These are phyloP conservation scores for Sarocladium oryzae DNA, from an alignment of 2,329 filamentous ascomycete species.

Conservation along the genomic window DNA sequence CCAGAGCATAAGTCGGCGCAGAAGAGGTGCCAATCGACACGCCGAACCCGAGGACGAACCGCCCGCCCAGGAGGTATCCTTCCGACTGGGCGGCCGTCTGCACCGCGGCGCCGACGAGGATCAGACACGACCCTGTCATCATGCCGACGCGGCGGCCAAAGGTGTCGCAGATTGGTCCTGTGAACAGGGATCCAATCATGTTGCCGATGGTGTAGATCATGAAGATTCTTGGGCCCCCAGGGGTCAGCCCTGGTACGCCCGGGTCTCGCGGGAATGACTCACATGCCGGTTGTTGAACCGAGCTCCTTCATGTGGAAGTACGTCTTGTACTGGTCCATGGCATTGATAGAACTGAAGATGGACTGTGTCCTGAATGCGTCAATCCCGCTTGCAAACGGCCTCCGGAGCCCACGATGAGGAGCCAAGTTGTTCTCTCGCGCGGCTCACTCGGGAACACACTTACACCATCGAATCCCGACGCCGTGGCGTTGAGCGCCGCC, in stretches of 20 bases:
- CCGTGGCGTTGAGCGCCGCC: constrained; percentile 29
- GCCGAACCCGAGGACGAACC: constrained; percentile 50
- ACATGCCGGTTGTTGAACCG: constrained; percentile 23
- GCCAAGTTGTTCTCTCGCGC: too few species aligned
- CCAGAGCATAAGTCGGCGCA: constrained; percentile 34
- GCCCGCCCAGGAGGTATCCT: constrained; percentile 38
- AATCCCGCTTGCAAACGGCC: neutral
- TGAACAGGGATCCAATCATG: constrained; percentile 32
- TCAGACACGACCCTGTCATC: constrained; percentile 31
- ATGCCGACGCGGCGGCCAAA: constrained; percentile 36
- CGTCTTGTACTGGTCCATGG: constrained; percentile 22
- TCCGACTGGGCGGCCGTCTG: constrained; percentile 29
- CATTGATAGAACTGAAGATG: constrained; percentile 25
- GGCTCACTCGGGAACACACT: too few species aligned
- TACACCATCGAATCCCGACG: constrained; percentile 31
- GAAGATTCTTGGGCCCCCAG: constrained; percentile 25
- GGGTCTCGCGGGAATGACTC: too few species aligned
- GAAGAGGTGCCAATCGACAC: constrained; percentile 33
- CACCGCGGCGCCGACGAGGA: constrained; percentile 34
- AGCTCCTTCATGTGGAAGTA: constrained; percentile 22
- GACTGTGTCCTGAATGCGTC: constrained; percentile 14
- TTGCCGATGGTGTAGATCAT: constrained; percentile 41
- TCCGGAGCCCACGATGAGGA: neutral
- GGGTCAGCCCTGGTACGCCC: constrained; percentile 15
- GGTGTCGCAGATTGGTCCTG: constrained; percentile 32